A percentile compares a stretch with the other conserved stretches of the same genome.
phyloP scores from a whole-genome alignment of 495 filamentous ascomycete genomes.

The Neurospora discreta region DNA sequence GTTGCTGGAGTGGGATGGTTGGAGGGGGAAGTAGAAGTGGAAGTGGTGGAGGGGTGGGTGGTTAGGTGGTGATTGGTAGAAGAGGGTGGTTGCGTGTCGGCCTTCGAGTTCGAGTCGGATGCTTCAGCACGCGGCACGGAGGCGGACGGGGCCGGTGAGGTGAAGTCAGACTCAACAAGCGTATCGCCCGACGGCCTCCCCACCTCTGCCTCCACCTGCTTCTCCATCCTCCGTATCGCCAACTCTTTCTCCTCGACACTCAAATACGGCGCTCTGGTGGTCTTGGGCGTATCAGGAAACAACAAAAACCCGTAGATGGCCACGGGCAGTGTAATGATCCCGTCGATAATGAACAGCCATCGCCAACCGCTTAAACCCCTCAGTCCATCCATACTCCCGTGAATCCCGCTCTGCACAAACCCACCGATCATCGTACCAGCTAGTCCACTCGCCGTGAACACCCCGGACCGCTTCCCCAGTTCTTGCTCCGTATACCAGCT shows the following conservation, averaged over 20 bases:
- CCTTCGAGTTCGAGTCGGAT: neutral
- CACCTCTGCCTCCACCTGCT: neutral
- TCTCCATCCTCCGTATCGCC: conserved; percentile 25
- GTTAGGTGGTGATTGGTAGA: neutral
- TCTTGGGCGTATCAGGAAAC: conserved; percentile 49
- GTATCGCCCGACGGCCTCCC: neutral
- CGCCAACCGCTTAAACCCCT: conserved; percentile 49
- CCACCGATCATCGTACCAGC: conserved; percentile 40
- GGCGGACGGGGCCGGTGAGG: neutral
- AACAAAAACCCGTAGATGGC: conserved; percentile 47
- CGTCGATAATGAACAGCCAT: conserved; percentile 53
- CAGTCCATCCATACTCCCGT: conserved; percentile 38
- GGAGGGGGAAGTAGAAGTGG: conserved; percentile 7
- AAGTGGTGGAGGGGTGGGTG: conserved; percentile 9
- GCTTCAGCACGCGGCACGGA: neutral
- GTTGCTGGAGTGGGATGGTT: no score
- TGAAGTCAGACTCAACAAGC: neutral
- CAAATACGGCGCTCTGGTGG: conserved; percentile 44
- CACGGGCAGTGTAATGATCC: conserved; percentile 44
- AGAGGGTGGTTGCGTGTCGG: neutral
- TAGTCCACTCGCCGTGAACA: conserved; percentile 42
- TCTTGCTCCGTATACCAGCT: conserved; percentile 57
- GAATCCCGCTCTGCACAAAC: conserved; percentile 51
- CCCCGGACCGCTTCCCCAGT: conserved; percentile 49
- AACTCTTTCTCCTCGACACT: conserved; percentile 26